A percentile compares a stretch with the other conserved stretches of the same genome.
Evolutionary conservation across 768 basidiomycete species (phyloP).

Genomic region (Coprinopsis cinerea): DNA sequence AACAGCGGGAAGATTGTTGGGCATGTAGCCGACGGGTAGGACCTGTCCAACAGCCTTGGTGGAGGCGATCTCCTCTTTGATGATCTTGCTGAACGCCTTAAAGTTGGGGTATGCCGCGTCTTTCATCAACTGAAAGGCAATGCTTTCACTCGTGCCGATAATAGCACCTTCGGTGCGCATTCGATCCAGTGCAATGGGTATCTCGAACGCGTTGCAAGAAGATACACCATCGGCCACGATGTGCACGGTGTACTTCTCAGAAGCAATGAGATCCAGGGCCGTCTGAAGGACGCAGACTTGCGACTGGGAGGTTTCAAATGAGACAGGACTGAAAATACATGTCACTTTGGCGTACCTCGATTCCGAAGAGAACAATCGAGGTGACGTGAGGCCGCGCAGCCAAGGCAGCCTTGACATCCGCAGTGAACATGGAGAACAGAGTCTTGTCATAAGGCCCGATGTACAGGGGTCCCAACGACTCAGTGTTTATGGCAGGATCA

Average conservation of each 20-base stretch:
- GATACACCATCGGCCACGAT: constrained; percentile 83
- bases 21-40: constrained; percentile 18
- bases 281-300: constrained; percentile 91
- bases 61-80: constrained; percentile 72
- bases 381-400: constrained; percentile 39
- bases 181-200: constrained; percentile 65
- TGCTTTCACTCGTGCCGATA: constrained; percentile 77
- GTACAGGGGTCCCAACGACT: constrained; percentile 48
- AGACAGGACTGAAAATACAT: not conserved
- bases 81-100: constrained; percentile 61
- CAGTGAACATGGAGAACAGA: constrained; percentile 80
- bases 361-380: constrained; percentile 76
- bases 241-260: constrained; percentile 42
- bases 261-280: constrained; percentile 54
- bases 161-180: constrained; percentile 71
- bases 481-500: constrained; percentile 38
- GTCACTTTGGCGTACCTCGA: constrained; percentile 55
- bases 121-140: constrained; percentile 67
- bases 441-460: constrained; percentile 69
- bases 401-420: constrained; percentile 54
- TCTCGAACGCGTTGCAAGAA: constrained; percentile 73
- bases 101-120: constrained; percentile 63
- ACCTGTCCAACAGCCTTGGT: constrained; percentile 41
- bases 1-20: not conserved
- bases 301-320: constrained; percentile 38